These are phyloP conservation scores for Laguncularia racemosa DNA, from an alignment of 345 rosid genomes.

Conservation along the genomic window DNA sequence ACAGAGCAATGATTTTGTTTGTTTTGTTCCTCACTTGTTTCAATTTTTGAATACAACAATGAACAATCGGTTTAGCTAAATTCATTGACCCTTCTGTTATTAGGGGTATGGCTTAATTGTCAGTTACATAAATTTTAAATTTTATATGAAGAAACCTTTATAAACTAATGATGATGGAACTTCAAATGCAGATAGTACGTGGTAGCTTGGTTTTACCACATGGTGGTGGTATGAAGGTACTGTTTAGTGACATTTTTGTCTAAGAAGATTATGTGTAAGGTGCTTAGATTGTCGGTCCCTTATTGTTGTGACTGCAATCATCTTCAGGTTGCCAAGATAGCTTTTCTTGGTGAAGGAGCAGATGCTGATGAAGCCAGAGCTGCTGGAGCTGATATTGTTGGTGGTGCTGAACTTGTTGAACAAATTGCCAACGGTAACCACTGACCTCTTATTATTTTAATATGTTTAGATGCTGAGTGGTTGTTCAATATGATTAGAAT, in stretches of 20 bases:
- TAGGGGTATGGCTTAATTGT: too few species aligned
- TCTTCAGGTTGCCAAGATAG: conserved; percentile 75
- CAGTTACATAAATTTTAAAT: too few species aligned
- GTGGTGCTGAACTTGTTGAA: conserved; percentile 81
- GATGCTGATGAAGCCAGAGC: conserved; percentile 98
- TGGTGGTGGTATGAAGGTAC: conserved; percentile 73
- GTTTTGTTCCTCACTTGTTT: too few species aligned
- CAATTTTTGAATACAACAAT: too few species aligned
- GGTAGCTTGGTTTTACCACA: conserved; percentile 85
- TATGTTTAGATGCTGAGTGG: not conserved
- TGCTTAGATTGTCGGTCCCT: too few species aligned
- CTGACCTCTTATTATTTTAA: not conserved
- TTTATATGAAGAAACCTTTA: not conserved
- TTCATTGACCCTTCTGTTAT: too few species aligned
- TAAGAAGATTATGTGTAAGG: too few species aligned
- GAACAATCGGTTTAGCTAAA: too few species aligned
- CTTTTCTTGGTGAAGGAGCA: conserved; percentile 83
- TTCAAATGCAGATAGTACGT: conserved; percentile 72
- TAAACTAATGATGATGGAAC: conserved; percentile 1
- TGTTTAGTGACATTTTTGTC: conserved; percentile 7
- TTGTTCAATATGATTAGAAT: too few species aligned
- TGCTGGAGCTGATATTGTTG: conserved; percentile 95
- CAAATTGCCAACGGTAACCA: conserved; percentile 56
- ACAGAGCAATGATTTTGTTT: too few species aligned
- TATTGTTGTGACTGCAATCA: not conserved